Evolutionary conservation across 805 yeast species (phyloP).

Genomic region (Yarrowia sp.): DNA sequence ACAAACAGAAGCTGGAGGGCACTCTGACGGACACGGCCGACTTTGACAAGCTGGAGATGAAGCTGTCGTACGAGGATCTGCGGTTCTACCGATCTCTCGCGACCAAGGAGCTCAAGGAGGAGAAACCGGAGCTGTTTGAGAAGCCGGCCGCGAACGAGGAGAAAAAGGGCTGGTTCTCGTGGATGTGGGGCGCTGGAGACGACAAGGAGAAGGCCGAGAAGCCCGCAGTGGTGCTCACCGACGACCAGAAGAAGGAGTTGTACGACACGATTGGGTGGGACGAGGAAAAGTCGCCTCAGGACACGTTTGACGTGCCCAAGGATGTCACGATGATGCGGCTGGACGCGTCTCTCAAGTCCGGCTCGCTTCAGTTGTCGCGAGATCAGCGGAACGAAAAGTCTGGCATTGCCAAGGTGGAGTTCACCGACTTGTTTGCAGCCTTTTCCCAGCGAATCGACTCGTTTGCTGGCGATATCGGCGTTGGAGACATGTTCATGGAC

Average conservation of each 20-base stretch:
- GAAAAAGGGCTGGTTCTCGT: slow-evolving; percentile 45
- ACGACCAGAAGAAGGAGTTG: slow-evolving; percentile 86
- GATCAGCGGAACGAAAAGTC: slow-evolving; percentile 48
- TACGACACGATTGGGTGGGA: slow-evolving; percentile 94
- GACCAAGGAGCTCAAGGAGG: slow-evolving; percentile 67
- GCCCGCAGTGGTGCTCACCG: slow-evolving; percentile 65
- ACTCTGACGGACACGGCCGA: slow-evolving; percentile 45
- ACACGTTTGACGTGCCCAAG: slow-evolving; percentile 63
- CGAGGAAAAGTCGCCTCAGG: slow-evolving; percentile 60
- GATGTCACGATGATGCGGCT: slow-evolving; percentile 74
- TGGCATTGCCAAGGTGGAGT: slow-evolving; percentile 75
- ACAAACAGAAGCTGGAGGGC: slow-evolving; percentile 65
- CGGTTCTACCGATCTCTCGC: slow-evolving; percentile 85
- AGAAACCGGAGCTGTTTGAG: slow-evolving; percentile 47
- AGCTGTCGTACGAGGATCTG: slow-evolving; percentile 75
- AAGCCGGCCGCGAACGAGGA: slow-evolving; percentile 20
- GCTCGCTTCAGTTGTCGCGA: slow-evolving; percentile 67
- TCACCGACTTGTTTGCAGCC: slow-evolving; percentile 80
- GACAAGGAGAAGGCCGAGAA: slow-evolving; percentile 43
- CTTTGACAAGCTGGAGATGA: slow-evolving; percentile 63
- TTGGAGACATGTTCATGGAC: slow-evolving; percentile 82
- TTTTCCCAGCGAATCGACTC: slow-evolving; percentile 83
- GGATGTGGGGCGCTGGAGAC: slow-evolving; percentile 46
- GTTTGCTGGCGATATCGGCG: slow-evolving; percentile 48
- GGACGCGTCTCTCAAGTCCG: slow-evolving; percentile 71